Evolutionary conservation across 208 protist genomes (phyloP).

Genomic region (Crithidia sp.): DNA sequence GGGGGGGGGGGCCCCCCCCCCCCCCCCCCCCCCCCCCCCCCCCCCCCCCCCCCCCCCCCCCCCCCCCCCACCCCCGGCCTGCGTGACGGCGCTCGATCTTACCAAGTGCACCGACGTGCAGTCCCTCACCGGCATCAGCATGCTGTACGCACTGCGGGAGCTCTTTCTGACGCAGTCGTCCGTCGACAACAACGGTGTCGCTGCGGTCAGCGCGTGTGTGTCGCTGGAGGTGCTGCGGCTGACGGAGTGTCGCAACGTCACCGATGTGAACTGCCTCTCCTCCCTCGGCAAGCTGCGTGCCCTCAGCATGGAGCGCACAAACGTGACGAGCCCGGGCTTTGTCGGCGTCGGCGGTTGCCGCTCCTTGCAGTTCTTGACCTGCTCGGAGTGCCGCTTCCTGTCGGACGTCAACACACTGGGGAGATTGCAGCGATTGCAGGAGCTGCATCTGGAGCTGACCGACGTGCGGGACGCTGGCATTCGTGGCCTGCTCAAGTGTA

Average conservation of each 20-base stretch:
- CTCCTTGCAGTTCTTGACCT: constrained; percentile 48
- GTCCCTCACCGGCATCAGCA: constrained; percentile 35
- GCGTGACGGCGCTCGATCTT: constrained; percentile 51
- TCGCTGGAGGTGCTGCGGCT: constrained; percentile 54
- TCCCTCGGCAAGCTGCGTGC: constrained; percentile 41
- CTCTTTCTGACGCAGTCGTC: constrained; percentile 36
- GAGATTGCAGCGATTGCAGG: constrained; percentile 40
- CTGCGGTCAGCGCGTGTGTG: constrained; percentile 37
- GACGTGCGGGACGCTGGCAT: constrained; percentile 57
- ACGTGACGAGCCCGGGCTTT: constrained; percentile 64
- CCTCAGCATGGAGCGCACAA: constrained; percentile 59
- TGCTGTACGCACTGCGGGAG: constrained; percentile 36
- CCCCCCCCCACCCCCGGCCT: no score
- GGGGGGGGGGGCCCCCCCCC: no score
- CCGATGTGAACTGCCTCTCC: constrained; percentile 54
- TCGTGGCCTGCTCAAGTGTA: constrained; percentile 46
- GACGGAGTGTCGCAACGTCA: constrained; percentile 55
- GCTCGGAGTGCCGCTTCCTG: constrained; percentile 72
- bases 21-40: constrained; percentile 25
- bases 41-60: constrained; percentile 24
- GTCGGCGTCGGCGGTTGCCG: constrained; percentile 50
- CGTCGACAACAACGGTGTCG: constrained; percentile 54
- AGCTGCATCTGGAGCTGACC: constrained; percentile 69
- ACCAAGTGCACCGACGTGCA: constrained; percentile 50
- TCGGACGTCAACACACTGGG: constrained; percentile 65